phyloP scores from a whole-genome alignment of 805 yeast species.

The Hanseniaspora opuntiae region DNA sequence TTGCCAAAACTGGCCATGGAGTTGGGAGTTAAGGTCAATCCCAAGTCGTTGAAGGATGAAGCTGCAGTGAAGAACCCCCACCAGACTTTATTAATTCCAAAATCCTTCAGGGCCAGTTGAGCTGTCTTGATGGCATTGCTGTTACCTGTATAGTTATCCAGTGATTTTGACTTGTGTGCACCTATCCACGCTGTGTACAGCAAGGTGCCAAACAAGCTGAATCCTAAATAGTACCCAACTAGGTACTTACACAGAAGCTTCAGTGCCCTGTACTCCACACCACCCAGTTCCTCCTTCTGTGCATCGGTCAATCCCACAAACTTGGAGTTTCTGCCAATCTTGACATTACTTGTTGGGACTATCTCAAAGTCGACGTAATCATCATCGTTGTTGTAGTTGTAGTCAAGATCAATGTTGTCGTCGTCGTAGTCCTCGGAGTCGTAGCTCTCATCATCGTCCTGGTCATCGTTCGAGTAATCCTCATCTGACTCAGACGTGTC shows the following conservation, averaged over 20 bases:
- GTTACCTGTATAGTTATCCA: slow-evolving; percentile 1
- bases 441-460: slow-evolving; percentile 13
- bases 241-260: slow-evolving; percentile 60
- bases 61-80: slow-evolving; percentile 82
- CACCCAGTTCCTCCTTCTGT: slow-evolving; percentile 91
- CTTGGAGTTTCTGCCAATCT: slow-evolving; percentile 78
- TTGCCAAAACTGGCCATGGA: slow-evolving; percentile 59
- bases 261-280: slow-evolving; percentile 87
- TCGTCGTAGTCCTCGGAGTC: slow-evolving; percentile 15
- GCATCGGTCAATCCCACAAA: slow-evolving; percentile 68
- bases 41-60: slow-evolving; percentile 75
- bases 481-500: slow-evolving; percentile 13
- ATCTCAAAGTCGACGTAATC: slow-evolving; percentile 29
- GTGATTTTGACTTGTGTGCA: slow-evolving; percentile 18
- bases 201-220: slow-evolving; percentile 44
- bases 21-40: slow-evolving; percentile 66
- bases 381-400: slow-evolving; percentile 1
- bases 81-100: slow-evolving; percentile 71
- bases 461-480: slow-evolving; percentile 13
- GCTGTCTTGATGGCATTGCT: slow-evolving; percentile 24
- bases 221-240: slow-evolving; percentile 57
- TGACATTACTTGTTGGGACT: slow-evolving; percentile 83
- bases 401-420: slow-evolving; percentile 12
- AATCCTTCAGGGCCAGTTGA: slow-evolving; percentile 30
- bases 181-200: slow-evolving; percentile 51